Base-by-base conservation (phyloP, 2,329 filamentous ascomycete genomes). In the Apiospora marii region DNA sequence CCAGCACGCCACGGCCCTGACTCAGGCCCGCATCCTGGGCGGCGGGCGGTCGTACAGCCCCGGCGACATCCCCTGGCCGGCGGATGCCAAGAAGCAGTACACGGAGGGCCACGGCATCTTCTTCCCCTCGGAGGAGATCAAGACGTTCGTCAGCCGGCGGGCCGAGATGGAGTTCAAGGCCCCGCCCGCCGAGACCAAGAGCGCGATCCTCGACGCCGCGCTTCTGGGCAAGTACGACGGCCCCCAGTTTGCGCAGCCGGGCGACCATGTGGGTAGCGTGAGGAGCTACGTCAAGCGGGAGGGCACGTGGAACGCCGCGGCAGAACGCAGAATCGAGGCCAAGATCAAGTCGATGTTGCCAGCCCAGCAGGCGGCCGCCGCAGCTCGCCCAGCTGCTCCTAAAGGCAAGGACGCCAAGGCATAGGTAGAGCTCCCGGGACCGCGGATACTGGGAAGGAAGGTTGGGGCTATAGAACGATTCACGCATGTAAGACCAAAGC, bases 21-120 rank as follows among this genome's bases (percentile, higher is more conserved):
- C 81, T 22, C 78, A 80, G 74, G 82, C 85, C 78, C 81, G 84
- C 22, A 74, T 85, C 58, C 77, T 86, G 67, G 83, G 81, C 14
- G 81, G 83, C 71, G 84, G 81, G 6, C 72, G 76, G 64, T 70
- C 80, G 0, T 84, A 80, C 78, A 76, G 81, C 71, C 74, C 76
- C 16, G 48, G 75, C 44, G 71, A 78, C 70, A 51, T 41, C 49
- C 68, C 68, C 34, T 44, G 48, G 48, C 69, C 78, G 19, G 70
- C 74, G 43, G 80, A 80, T 13, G 77, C 80, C 48, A 73, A 76
- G 73, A 69, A 72, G 43, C 76, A 74, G 72, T 77, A 75, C 64
- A 70, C 69, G 19, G 69, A 79, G 46, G 78, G 78, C 73, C 74
- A 75, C 72, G 83, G 83, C n/a, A 73, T 83, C 4, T 85, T 84